Conservation (phyloP, 768 basidiomycete genomes). For the Rhodotorula toruloides region DNA sequence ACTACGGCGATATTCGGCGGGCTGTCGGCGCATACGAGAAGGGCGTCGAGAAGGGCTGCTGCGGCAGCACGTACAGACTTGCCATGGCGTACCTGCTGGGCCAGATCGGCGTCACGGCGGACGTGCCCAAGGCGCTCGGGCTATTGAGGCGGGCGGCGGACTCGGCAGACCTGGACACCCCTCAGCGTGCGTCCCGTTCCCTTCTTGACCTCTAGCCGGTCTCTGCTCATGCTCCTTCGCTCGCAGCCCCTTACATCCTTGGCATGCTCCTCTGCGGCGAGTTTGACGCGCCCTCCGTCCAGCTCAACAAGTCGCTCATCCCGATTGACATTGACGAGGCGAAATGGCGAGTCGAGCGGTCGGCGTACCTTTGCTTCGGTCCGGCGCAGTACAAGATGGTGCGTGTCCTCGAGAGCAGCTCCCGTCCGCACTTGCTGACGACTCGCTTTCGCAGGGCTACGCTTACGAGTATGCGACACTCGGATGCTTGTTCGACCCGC, state of each 20-base stretch:
- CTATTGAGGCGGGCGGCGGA: slow-evolving; percentile 73
- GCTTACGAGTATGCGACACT: slow-evolving; percentile 85
- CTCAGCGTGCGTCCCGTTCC: slow-evolving; percentile 63
- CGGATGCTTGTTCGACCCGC: slow-evolving; percentile 78
- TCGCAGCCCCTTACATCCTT: slow-evolving; percentile 57
- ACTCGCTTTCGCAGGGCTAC: slow-evolving; percentile 53
- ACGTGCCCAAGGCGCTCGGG: slow-evolving; percentile 59
- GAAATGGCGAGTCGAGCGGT: slow-evolving; percentile 66
- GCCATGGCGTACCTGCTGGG: slow-evolving; percentile 89
- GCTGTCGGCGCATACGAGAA: slow-evolving; percentile 83
- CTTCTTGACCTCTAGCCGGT: background rate
- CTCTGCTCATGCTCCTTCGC: background rate
- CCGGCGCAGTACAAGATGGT: slow-evolving; percentile 77
- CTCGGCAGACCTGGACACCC: slow-evolving; percentile 64
- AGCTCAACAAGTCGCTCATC: slow-evolving; percentile 51
- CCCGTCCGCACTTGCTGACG: no score
- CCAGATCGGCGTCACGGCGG: slow-evolving; percentile 64
- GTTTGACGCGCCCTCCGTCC: slow-evolving; percentile 63
- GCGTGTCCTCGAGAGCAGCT: background rate
- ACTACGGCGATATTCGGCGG: slow-evolving; percentile 62
- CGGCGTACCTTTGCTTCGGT: slow-evolving; percentile 76
- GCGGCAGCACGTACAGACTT: slow-evolving; percentile 77
- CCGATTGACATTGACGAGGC: slow-evolving; percentile 58
- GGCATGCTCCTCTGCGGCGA: slow-evolving; percentile 81
- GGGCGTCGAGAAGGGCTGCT: slow-evolving; percentile 67